Evolutionary conservation across 2,329 filamentous ascomycete species (phyloP).

Genomic region (Pseudogymnoascus sp.): DNA sequence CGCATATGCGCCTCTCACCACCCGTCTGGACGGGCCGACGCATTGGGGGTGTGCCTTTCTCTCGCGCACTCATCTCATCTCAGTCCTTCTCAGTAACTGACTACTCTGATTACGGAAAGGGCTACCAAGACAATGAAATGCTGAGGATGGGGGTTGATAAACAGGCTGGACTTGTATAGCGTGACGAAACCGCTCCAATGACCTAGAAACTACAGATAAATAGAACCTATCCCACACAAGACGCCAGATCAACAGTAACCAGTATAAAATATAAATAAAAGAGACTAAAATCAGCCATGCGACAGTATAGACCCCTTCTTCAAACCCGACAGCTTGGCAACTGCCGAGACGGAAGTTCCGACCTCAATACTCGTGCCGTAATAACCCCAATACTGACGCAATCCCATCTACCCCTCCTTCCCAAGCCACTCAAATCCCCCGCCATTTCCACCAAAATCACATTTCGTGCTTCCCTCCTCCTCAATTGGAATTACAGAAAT

Average conservation of each 20-base stretch:
- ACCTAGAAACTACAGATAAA: constrained; percentile 6
- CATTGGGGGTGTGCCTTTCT: not conserved
- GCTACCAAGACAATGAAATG: not conserved
- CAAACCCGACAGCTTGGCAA: not conserved
- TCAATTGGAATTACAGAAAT: not conserved
- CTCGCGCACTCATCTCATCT: not conserved
- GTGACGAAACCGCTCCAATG: not conserved
- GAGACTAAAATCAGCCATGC: not conserved
- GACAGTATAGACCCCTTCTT: not conserved
- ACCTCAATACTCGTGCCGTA: not conserved
- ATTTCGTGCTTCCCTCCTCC: not conserved
- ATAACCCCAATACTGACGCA: not conserved
- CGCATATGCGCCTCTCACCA: not conserved
- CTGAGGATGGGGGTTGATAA: not conserved
- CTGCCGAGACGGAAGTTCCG: not conserved
- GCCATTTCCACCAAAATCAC: not conserved
- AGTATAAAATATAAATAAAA: not conserved
- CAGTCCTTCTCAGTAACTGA: not conserved
- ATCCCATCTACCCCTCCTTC: not conserved
- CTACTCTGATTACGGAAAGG: not conserved
- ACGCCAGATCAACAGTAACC: not conserved
- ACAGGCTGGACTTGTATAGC: constrained; percentile 7
- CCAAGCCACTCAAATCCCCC: not conserved
- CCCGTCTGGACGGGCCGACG: not conserved
- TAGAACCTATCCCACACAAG: not conserved